Conservation (phyloP, 768 basidiomycete genomes). For the Hericium rajendrae region DNA sequence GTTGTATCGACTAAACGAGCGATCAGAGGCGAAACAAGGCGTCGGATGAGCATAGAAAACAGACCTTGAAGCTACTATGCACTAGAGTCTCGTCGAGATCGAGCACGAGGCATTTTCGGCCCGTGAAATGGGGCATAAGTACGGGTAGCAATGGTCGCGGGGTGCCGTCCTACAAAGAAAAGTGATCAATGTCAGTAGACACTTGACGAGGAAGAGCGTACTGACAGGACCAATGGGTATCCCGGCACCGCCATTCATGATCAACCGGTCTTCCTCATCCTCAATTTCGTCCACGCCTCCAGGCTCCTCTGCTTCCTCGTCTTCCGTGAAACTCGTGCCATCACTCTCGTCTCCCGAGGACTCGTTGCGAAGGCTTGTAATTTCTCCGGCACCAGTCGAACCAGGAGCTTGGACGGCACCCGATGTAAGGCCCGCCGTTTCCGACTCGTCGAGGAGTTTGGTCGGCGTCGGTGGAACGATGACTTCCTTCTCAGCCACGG, state of each 20-base stretch:
- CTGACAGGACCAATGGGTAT: constrained; percentile 89
- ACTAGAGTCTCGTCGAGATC: constrained; percentile 97
- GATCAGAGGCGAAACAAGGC: background rate
- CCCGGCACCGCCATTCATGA: constrained; percentile 86
- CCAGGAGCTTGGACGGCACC: constrained; percentile 89
- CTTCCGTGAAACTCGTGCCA: constrained; percentile 59
- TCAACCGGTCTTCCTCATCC: constrained; percentile 86
- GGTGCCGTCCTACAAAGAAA: constrained; percentile 58
- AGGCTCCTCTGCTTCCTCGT: constrained; percentile 51
- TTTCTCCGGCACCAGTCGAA: constrained; percentile 44
- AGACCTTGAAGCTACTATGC: constrained; percentile 96
- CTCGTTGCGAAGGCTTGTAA: constrained; percentile 27
- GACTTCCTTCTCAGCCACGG: constrained; percentile 20
- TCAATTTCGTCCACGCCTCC: constrained; percentile 51
- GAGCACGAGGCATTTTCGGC: constrained; percentile 91
- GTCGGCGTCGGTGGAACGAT: constrained; percentile 42
- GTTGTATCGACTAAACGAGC: constrained; percentile 65
- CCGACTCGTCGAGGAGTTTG: constrained; percentile 47
- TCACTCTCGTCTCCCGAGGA: constrained; percentile 45
- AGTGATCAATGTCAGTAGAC: too few relatives aligned
- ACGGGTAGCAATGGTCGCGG: constrained; percentile 86
- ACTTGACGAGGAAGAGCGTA: constrained; percentile 9
- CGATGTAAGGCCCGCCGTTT: constrained; percentile 85
- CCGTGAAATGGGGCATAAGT: constrained; percentile 66
- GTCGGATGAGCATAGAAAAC: constrained; percentile 5